phyloP scores from a whole-genome alignment of 2,329 filamentous ascomycete genomes.

The Endocalyx cinctus region DNA sequence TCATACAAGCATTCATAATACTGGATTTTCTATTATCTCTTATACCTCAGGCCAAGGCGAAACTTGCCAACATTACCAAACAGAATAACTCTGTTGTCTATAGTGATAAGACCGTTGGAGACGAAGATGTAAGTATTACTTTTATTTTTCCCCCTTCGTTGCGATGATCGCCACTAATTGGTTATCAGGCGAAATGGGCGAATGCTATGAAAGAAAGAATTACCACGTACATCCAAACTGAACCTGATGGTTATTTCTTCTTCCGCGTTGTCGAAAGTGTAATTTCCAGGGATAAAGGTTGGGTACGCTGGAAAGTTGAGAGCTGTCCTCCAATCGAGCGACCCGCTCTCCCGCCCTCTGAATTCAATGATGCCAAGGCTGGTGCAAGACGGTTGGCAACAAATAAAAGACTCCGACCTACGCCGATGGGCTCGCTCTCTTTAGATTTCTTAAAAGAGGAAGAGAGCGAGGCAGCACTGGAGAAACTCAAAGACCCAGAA shows the following conservation, averaged over 20 bases:
- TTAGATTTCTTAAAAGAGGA: constrained; percentile 73
- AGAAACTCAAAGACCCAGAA: constrained; percentile 61
- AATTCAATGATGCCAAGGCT: constrained; percentile 66
- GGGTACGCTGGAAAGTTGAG: constrained; percentile 97
- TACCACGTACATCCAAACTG: constrained; percentile 75
- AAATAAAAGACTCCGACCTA: constrained; percentile 64
- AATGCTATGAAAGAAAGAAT: constrained; percentile 72
- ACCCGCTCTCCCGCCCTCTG: constrained; percentile 62
- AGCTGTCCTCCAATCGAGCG: constrained; percentile 83
- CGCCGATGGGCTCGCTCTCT: constrained; percentile 68
- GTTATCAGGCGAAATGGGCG: constrained; percentile 84
- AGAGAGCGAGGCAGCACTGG: constrained; percentile 56
- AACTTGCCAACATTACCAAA: constrained; percentile 59
- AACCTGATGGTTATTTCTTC: constrained; percentile 84
- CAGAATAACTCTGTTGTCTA: constrained; percentile 89
- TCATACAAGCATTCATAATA: constrained; percentile 91
- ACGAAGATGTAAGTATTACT: constrained; percentile 76
- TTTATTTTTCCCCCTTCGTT: too few relatives aligned
- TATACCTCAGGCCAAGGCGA: constrained; percentile 75
- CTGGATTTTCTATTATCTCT: constrained; percentile 94
- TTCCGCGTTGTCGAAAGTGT: constrained; percentile 96
- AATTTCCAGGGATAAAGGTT: constrained; percentile 92
- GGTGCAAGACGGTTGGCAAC: constrained; percentile 62
- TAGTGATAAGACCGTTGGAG: constrained; percentile 65
- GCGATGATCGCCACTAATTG: too few relatives aligned